A percentile compares a stretch with the other conserved stretches of the same genome.
Evolutionary conservation across 371 early-diverging fungal species (phyloP).

Genomic region (Capniomyces stellatus): DNA sequence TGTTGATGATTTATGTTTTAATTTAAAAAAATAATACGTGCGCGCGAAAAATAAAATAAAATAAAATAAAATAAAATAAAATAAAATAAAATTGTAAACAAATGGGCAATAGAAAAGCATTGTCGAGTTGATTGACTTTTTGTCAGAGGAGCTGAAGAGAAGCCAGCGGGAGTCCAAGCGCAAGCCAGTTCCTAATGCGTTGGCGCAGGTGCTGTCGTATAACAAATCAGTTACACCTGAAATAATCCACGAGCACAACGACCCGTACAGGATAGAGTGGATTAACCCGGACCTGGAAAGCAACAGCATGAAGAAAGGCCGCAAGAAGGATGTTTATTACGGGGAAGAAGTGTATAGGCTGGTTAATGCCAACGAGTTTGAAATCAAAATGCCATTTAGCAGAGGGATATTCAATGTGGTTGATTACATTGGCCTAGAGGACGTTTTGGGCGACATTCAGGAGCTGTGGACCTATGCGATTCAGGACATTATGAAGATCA

Average conservation of each 20-base stretch:
- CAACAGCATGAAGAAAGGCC: too few species aligned
- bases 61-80: too few species aligned
- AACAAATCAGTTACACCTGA: constrained; percentile 46
- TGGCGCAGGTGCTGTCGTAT: constrained; percentile 45
- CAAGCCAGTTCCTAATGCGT: constrained; percentile 53
- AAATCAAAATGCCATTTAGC: constrained; percentile 42
- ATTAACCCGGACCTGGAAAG: constrained; percentile 25
- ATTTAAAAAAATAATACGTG: too few species aligned
- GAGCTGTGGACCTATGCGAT: constrained; percentile 58
- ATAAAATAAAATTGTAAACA: too few species aligned
- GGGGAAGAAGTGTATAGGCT: constrained; percentile 3
- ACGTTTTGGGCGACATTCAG: constrained; percentile 52
- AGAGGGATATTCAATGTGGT: constrained; percentile 51
- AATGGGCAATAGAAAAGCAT: neutral
- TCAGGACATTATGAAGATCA: constrained; percentile 47
- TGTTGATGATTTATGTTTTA: too few species aligned
- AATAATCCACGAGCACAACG: constrained; percentile 68
- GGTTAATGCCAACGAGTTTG: constrained; percentile 14
- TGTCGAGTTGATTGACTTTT: neutral
- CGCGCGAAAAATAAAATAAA: too few species aligned
- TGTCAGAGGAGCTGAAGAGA: neutral
- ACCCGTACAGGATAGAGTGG: constrained; percentile 79
- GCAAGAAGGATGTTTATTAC: neutral
- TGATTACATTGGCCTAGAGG: constrained; percentile 46
- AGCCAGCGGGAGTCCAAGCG: constrained; percentile 59